Evolutionary conservation across 345 rosid genomes (phyloP).

Genomic region (rapeseed (Brassica napus)): Da-Ae NC_063439.1:20067501-20068000

Average conservation of each 20-base stretch:
- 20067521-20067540: too few species aligned
- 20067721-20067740: conserved; percentile 25
- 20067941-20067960: conserved; percentile 58
- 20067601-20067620: not conserved
- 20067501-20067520: too few species aligned
- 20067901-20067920: conserved; percentile 40
- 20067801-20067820: conserved; percentile 34
- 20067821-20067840: conserved; percentile 20
- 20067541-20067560: too few species aligned
- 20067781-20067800: conserved; percentile 42
- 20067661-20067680: not conserved
- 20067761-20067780: conserved; percentile 45
- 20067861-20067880: conserved; percentile 27
- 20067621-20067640: not conserved
- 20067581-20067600: not conserved
- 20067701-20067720: not conserved
- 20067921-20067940: conserved; percentile 50
- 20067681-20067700: too few species aligned
- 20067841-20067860: conserved; percentile 21
- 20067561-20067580: too few species aligned
- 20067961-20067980: conserved; percentile 39
- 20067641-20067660: not conserved
- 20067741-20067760: conserved; percentile 26
- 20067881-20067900: conserved; percentile 43
- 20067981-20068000: conserved; percentile 31